A percentile compares a stretch with the other conserved stretches of the same genome.
These are phyloP conservation scores for Lycium barbarum DNA, from an alignment of 257 asterid genomes.

Conservation along the genomic window DNA sequence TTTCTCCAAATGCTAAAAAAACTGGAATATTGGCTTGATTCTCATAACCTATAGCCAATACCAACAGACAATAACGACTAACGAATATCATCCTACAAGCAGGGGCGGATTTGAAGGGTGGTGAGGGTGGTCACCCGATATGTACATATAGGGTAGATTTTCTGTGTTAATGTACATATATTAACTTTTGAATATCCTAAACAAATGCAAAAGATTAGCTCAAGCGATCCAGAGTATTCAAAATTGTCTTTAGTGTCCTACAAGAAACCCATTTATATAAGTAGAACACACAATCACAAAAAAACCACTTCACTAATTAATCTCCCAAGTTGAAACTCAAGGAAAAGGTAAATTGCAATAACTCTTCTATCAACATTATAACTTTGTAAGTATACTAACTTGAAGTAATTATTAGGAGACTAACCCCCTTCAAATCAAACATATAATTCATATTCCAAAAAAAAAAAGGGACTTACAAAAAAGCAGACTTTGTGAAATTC, in stretches of 20 bases:
- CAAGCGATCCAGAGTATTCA: too few species aligned
- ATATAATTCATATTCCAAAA: neutral
- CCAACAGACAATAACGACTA: neutral
- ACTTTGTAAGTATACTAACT: neutral
- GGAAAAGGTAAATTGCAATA: neutral
- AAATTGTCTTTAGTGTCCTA: neutral
- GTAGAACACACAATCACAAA: neutral
- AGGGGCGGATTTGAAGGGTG: too few species aligned
- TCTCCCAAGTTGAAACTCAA: neutral
- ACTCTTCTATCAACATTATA: neutral
- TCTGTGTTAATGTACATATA: too few species aligned
- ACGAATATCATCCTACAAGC: neutral
- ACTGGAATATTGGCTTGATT: slow-evolving; percentile 4
- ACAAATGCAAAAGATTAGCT: too few species aligned
- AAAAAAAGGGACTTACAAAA: slow-evolving; percentile 51
- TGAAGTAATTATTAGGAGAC: neutral
- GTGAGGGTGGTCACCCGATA: too few species aligned
- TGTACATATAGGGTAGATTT: too few species aligned
- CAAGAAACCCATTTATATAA: neutral
- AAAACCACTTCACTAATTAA: neutral
- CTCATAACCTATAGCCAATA: neutral
- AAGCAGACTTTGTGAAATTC: slow-evolving; percentile 83
- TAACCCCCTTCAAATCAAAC: slow-evolving; percentile 13
- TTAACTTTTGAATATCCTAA: too few species aligned
- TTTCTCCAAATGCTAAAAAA: neutral